Base-by-base conservation (phyloP, 331 rosid genomes). In the Quercus phellos region DNA sequence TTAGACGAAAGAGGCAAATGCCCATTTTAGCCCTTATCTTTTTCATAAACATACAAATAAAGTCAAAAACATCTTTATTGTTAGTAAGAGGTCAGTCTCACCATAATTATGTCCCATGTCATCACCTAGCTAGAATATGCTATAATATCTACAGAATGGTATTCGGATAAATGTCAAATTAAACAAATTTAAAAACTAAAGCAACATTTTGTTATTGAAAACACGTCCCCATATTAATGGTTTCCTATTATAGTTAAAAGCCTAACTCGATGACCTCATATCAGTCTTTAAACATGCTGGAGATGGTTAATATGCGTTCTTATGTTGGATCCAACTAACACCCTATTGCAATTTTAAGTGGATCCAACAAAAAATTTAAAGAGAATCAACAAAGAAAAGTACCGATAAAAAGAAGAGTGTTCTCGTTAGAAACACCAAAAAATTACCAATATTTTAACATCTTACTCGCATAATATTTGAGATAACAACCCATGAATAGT, bases 251-350 rank as follows among this genome's bases (percentile, higher is more conserved):
- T 80, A 82, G 85, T 79, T 80, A 74, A 86, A 60, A 69, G 27
- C 78, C 80, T 78, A 73, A 84, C 77, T 68, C 84, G 81, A 24
- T 79, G 77, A 76, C 13, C 70, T 80, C 87, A 82, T 76, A 78
- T 63, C 77, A 73, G 64, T 73, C 34, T 55, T 51, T 55, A 61
- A 69, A 74, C 74, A 56, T 84, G 70, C 61, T 70, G 54, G 50
- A 74, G 72, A 51, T 73, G 59, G 81, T 80, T 76, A 82, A 76
- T 60, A 77, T 80, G 89, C 84, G 72, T 74, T 83, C 74, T 85
- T 79, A 75, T 75, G 90, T 73, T 77, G 75, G 85, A 80, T 87
- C 84, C 88, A 87, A 85, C 88, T 72, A 29, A 79, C 55, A 76
- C 66, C 82, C 80, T 74, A 77, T 78, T 81, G 80, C 90, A 77